Percentiles rank a stretch among this genome's conserved stretches.
Conservation (phyloP, 2,329 filamentous ascomycete species). For the Penicillium concentricum region DNA sequence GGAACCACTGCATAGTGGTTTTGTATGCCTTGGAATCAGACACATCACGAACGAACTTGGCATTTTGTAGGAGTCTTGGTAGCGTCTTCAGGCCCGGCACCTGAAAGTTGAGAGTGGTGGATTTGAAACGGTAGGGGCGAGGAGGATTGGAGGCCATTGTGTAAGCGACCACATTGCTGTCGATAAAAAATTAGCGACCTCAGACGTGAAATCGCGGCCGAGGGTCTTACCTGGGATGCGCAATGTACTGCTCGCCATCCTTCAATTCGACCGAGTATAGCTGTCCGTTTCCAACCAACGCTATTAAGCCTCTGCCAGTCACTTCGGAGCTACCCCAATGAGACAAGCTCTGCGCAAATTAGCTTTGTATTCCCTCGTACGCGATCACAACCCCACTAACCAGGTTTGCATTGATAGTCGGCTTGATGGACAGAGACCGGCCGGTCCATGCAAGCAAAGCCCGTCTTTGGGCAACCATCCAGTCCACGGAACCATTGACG, state of each 20-base stretch:
- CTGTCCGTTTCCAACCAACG: slow-evolving; percentile 81
- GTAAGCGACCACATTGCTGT: slow-evolving; percentile 85
- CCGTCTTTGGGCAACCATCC: slow-evolving; percentile 85
- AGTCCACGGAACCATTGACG: slow-evolving; percentile 90
- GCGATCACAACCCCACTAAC: slow-evolving; percentile 39
- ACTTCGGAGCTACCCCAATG: slow-evolving; percentile 91
- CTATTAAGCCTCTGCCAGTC: slow-evolving; percentile 82
- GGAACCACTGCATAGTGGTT: slow-evolving; percentile 61
- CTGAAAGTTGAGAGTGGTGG: slow-evolving; percentile 71
- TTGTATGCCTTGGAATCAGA: slow-evolving; percentile 72
- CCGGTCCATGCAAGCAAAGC: slow-evolving; percentile 96
- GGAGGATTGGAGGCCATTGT: slow-evolving; percentile 72
- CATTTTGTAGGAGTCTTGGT: slow-evolving; percentile 63
- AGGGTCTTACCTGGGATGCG: slow-evolving; percentile 65
- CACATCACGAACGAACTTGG: slow-evolving; percentile 71
- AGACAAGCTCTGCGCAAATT: slow-evolving; percentile 60
- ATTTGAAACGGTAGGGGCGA: slow-evolving; percentile 82
- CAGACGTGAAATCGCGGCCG: not conserved
- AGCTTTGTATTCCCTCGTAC: slow-evolving; percentile 26
- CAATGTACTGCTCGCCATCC: slow-evolving; percentile 84
- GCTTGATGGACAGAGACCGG: slow-evolving; percentile 73
- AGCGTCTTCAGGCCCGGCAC: slow-evolving; percentile 65
- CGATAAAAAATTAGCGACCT: slow-evolving; percentile 6
- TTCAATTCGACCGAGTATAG: slow-evolving; percentile 81
- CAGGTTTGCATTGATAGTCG: slow-evolving; percentile 71